Evolutionary conservation across 1,139 yeast genomes (phyloP).

Genomic region (Candida tetrigidarum): DNA sequence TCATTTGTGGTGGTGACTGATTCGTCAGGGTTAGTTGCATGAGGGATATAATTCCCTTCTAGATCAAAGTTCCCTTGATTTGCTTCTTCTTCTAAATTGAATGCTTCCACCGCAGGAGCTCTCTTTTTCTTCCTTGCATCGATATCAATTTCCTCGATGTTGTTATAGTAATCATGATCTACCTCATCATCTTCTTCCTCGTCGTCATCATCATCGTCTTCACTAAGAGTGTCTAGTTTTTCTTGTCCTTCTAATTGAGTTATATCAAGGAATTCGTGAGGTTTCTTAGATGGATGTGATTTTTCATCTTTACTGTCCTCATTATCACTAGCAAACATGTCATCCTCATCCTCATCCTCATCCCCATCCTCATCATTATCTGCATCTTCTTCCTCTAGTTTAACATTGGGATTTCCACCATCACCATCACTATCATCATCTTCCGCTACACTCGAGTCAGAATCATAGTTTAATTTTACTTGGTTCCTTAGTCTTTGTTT

Average conservation of each 20-base stretch:
- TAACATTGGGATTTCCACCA: no score
- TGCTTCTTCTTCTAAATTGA: slow-evolving; percentile 59
- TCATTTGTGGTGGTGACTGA: slow-evolving; percentile 34
- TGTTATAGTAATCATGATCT: slow-evolving; percentile 21
- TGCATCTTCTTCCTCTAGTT: slow-evolving; percentile 10
- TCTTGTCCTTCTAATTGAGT: slow-evolving; percentile 2
- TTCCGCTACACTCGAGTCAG: slow-evolving; percentile 34
- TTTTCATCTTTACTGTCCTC: slow-evolving; percentile 10
- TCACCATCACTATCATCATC: slow-evolving; percentile 22
- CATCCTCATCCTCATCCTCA: slow-evolving; percentile 19
- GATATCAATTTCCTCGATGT: slow-evolving; percentile 19
- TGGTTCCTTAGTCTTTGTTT: slow-evolving; percentile 25
- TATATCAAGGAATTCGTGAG: slow-evolving; percentile 1
- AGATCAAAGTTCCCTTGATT: slow-evolving; percentile 65
- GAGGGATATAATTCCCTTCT: slow-evolving; percentile 61
- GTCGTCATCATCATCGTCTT: slow-evolving; percentile 8
- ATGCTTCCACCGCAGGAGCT: slow-evolving; percentile 56
- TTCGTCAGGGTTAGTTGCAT: slow-evolving; percentile 36
- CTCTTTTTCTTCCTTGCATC: slow-evolving; percentile 11
- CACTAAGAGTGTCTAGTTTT: neutral
- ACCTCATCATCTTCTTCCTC: slow-evolving; percentile 3
- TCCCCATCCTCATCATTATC: slow-evolving; percentile 31
- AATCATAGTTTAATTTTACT: slow-evolving; percentile 32
- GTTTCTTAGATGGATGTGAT: neutral
- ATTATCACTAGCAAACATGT: slow-evolving; percentile 34